phyloP scores from a whole-genome alignment of 768 basidiomycete genomes.

The Tricholoma saponaceum region DNA sequence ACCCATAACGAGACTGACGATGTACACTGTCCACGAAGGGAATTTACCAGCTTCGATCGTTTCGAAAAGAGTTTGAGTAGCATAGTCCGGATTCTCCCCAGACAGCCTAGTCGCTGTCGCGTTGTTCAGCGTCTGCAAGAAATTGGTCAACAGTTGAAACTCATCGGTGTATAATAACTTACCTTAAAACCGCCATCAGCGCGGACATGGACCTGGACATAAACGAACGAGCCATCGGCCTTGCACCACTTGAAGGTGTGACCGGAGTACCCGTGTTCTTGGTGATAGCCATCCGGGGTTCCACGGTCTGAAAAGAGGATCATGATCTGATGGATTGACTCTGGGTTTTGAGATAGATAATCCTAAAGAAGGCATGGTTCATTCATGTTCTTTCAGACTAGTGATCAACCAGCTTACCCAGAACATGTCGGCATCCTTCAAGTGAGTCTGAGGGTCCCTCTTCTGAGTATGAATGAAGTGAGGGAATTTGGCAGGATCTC shows the following conservation, averaged over 20 bases:
- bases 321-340: constrained; percentile 85
- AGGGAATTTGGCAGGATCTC: constrained; percentile 84
- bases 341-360: constrained; percentile 83
- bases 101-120: constrained; percentile 62
- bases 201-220: constrained; percentile 82
- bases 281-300: constrained; percentile 85
- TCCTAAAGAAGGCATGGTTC: constrained; percentile 46
- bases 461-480: constrained; percentile 96
- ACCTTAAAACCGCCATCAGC: constrained; percentile 83
- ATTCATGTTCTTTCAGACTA: constrained; percentile 12
- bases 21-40: constrained; percentile 87
- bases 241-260: constrained; percentile 91
- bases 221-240: constrained; percentile 77
- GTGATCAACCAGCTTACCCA: constrained; percentile 44
- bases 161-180: background rate
- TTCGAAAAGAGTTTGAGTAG: constrained; percentile 72
- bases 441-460: constrained; percentile 86
- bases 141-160: background rate
- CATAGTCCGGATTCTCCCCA: constrained; percentile 83
- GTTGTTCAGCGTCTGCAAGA: constrained; percentile 62
- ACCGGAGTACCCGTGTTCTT: constrained; percentile 90
- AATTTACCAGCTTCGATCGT: constrained; percentile 76
- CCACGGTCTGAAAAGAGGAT: constrained; percentile 95
- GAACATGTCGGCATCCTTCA: constrained; percentile 85
- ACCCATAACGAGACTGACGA: constrained; percentile 43